A percentile compares a stretch with the other conserved stretches of the same genome.
Evolutionary conservation across 345 rosid species (phyloP).

Genomic region (Populus tremula): DNA sequence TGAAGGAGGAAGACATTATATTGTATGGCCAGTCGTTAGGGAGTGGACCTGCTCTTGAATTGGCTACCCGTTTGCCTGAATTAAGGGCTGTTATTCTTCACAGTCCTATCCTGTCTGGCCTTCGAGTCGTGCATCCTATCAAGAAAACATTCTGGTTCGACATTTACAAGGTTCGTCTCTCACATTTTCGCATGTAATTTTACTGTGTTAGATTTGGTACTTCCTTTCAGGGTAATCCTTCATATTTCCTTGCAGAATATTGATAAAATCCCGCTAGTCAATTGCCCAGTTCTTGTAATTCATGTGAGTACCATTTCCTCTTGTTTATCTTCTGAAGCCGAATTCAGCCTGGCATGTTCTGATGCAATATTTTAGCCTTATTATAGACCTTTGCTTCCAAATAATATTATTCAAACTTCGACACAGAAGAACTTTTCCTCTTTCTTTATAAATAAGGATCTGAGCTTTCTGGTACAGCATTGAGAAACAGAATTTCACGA

Average conservation of each 20-base stretch:
- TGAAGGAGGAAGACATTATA: conserved; percentile 67
- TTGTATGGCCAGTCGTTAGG: conserved; percentile 87
- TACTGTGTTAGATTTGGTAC: neutral
- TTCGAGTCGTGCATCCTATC: conserved; percentile 80
- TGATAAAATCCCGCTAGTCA: conserved; percentile 68
- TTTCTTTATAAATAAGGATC: neutral
- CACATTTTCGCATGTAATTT: neutral
- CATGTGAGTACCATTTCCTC: conserved; percentile 50
- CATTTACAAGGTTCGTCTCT: conserved; percentile 64
- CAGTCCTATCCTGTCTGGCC: conserved; percentile 80
- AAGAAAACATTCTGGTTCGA: conserved; percentile 78
- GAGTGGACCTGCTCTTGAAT: conserved; percentile 82
- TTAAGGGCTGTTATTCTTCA: conserved; percentile 79
- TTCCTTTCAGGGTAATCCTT: neutral
- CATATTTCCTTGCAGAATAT: conserved; percentile 52
- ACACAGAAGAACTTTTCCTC: neutral
- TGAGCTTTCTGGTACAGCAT: neutral
- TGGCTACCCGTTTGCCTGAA: conserved; percentile 58
- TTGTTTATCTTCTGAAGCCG: neutral
- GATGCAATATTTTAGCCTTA: neutral
- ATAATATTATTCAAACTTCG: neutral
- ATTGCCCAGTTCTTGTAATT: conserved; percentile 85
- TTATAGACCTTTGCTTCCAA: neutral
- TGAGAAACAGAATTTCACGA: neutral
- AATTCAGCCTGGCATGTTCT: neutral